Base-by-base conservation (phyloP, 1,139 yeast genomes). In the Candida neerlandica region DNA sequence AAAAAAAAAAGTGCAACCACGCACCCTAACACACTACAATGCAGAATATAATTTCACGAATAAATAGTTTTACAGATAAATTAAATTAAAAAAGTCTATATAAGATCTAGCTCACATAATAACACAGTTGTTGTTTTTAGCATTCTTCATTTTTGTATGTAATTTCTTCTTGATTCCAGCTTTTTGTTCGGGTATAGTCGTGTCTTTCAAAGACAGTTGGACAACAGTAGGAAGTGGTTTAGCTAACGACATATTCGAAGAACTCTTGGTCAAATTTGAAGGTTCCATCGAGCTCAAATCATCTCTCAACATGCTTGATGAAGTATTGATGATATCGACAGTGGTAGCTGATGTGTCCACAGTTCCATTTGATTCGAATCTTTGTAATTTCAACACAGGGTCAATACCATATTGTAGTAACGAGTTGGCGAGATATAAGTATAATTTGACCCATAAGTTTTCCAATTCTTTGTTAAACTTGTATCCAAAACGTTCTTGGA, bases 361-460 rank as follows among this genome's bases (percentile, higher is more conserved):
- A 18, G 32, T 26, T 4, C 16, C 21, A 14, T 47, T 34, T 9
- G 45, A 38, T 40, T 48, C 51, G 9, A 29, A 29, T n/a, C 39
- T 16, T 14, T 45, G 44, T 41, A 63, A 60, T 53, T 61, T 69
- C 48, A 77, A 59, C 11, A 68, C 65, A 2, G 89, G 90, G 61
- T 85, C 90, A 47, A 82, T 77, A 11, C 90, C 90, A 54, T 81
- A 81, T 56, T 81, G 85, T 40, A 85, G 65, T 57, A 86, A 71
- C 35, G 82, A 71, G 63, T 88, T 88, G 43, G 95, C 86, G 56
- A 89, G 66, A 60, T 75, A 81, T 55, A 80, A 65, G 63, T 80
- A 81, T 47, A 81, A 64, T 56, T 86, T 84, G 56, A 87, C 84
- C 96, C 96, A 89, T 49, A 87, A 82, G 52, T 84, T 78, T 59